Evolutionary conservation across 345 rosid genomes (phyloP), one percentile per base, ranked within the genome.

Genomic region (Xanthoceras sorbifolium): DNA sequence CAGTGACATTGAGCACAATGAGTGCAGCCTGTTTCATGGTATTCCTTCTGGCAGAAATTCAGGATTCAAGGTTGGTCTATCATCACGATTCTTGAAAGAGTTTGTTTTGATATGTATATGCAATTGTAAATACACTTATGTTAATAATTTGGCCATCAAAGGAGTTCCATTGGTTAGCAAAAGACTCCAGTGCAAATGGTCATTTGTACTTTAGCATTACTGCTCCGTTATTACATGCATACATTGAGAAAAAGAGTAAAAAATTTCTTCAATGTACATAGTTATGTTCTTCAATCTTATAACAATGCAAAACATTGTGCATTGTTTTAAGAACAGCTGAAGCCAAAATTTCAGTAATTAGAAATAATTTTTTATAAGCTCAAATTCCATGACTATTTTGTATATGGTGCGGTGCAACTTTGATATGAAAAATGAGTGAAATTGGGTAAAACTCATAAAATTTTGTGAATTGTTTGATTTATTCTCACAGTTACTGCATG

Each of bases 1-100:
- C 90, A 93, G 99, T 86, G 99, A 89, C 82, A 90, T 95, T 64
- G 93, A 90, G 82, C 99, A 95, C 84, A 74, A 86, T 81, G 93
- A 93, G 10, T 86, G 87, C 88, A 81, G 73, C 72, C 82, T 95
- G 76, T 90, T 95, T 84, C 83, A 84, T 77, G 85, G 85, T 38
- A 89, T 95, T 77, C 98, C 98, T 59, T 90, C 96, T 20, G 97
- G 98, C 64, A 78, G 69, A 88, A 86, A 90, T 78, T 90, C 94
- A 46, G 96, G 91, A 69, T 95, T 95, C 77, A 92, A 95, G 98
- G 99, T 87, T 76, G 62, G 87, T 74, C 50, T 71, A 69, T 77
- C 64, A 57, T 66, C 29, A 31, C 29, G 23, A 28, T 25, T 74
- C 36, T 71, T 60, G 63, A 61, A 59, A 54, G 26, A 50, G 38